phyloP scores from a whole-genome alignment of 495 filamentous ascomycete species.

The Aspergillus kassunensis region DNA sequence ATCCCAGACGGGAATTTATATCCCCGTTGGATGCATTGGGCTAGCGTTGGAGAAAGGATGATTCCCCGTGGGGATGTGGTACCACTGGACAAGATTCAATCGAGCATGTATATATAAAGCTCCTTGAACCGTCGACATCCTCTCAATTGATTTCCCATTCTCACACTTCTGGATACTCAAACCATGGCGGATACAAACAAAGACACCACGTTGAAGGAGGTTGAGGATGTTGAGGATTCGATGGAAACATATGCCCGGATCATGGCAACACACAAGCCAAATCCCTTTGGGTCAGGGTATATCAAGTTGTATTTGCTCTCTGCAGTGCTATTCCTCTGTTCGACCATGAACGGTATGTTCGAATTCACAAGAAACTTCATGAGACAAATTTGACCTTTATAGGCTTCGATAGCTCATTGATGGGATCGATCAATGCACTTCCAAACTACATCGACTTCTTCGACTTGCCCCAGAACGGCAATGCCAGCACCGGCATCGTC shows the following conservation, averaged over 20 bases:
- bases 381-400: neutral
- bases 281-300: slow-evolving; percentile 12
- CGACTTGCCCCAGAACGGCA: slow-evolving; percentile 6
- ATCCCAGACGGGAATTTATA: neutral
- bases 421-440: slow-evolving; percentile 13
- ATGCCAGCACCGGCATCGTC: slow-evolving; percentile 12
- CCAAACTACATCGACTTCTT: slow-evolving; percentile 11
- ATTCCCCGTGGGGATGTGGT: neutral
- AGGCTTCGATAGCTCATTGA: slow-evolving; percentile 13
- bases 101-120: neutral
- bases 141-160: too few species aligned
- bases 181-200: slow-evolving; percentile 3
- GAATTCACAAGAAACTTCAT: neutral
- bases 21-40: neutral
- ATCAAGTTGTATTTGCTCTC: slow-evolving; percentile 11
- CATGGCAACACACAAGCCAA: slow-evolving; percentile 4
- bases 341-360: slow-evolving; percentile 14
- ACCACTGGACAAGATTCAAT: neutral
- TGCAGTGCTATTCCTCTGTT: slow-evolving; percentile 11
- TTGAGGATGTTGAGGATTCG: slow-evolving; percentile 2
- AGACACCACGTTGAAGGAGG: neutral
- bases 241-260: slow-evolving; percentile 4
- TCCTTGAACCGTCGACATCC: neutral
- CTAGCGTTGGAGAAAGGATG: neutral
- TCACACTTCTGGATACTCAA: too few species aligned